phyloP scores from a whole-genome alignment of 2,329 filamentous ascomycete genomes.

The Phaeomoniella chlamydospora region DNA sequence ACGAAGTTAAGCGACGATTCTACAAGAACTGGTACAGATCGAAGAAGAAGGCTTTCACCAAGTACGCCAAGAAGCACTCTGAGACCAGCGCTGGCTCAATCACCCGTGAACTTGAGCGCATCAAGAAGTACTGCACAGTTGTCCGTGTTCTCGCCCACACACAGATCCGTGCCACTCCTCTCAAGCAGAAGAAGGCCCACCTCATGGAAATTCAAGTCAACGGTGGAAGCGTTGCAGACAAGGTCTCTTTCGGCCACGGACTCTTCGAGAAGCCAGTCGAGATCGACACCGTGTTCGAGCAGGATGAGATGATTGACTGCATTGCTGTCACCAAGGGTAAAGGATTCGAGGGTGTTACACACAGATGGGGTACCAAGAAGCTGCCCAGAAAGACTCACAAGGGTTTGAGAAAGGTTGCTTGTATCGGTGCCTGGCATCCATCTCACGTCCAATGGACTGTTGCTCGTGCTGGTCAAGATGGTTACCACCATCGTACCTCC shows the following conservation, averaged over 20 bases:
- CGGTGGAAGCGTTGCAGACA: conserved; percentile 87
- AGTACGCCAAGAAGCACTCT: conserved; percentile 99
- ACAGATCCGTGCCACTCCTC: conserved; percentile 95
- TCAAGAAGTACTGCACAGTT: conserved; percentile 99
- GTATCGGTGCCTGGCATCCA: conserved; percentile 99
- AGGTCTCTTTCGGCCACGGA: conserved; percentile 88
- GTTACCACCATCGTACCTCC: conserved; percentile 99
- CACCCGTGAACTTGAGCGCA: conserved; percentile 96
- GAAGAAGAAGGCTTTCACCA: conserved; percentile 99
- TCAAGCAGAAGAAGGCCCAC: conserved; percentile 99
- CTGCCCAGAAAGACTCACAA: conserved; percentile 99
- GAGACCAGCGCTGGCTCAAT: conserved; percentile 81
- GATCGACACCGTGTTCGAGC: conserved; percentile 90
- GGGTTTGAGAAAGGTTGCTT: conserved; percentile 99
- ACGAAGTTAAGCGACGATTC: conserved; percentile 98
- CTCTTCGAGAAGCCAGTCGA: conserved; percentile 99
- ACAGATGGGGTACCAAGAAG: conserved; percentile 99
- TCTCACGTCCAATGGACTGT: conserved; percentile 99
- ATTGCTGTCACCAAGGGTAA: conserved; percentile 99
- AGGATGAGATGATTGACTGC: conserved; percentile 98
- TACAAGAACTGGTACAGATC: conserved; percentile 99
- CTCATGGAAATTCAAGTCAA: conserved; percentile 99
- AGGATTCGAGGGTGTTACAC: conserved; percentile 93
- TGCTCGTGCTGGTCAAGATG: conserved; percentile 97
- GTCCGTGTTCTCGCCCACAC: conserved; percentile 98